These are phyloP conservation scores for Stagonosporopsis cucurbitacearum DNA, from an alignment of 2,329 filamentous ascomycete genomes.

Conservation along the genomic window DNA sequence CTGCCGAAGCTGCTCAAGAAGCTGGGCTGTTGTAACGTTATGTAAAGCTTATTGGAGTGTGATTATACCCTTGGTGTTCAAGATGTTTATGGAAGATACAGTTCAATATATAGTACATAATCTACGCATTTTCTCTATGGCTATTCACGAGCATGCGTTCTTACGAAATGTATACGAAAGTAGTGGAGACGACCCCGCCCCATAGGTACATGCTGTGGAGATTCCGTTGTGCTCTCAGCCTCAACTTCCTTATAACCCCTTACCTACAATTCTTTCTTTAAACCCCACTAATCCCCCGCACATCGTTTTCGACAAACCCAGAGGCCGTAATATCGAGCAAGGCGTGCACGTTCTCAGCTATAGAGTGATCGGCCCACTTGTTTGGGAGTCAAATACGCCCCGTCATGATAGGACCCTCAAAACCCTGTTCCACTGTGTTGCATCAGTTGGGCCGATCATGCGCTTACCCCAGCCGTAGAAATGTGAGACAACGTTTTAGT, in stretches of 20 bases:
- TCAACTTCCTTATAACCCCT: too few species aligned
- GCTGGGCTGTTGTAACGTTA: constrained; percentile 75
- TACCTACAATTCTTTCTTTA: too few species aligned
- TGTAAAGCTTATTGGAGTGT: constrained; percentile 57
- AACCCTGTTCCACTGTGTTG: not conserved
- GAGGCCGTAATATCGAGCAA: not conserved
- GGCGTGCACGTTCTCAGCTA: not conserved
- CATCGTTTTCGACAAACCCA: not conserved
- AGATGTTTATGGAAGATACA: not conserved
- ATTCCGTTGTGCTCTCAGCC: too few species aligned
- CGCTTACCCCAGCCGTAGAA: too few species aligned
- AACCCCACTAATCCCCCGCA: too few species aligned
- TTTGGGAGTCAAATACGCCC: not conserved
- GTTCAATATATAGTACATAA: not conserved
- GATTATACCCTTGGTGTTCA: constrained; percentile 19
- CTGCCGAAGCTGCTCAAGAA: constrained; percentile 67
- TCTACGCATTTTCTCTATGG: too few species aligned
- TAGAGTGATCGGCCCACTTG: not conserved
- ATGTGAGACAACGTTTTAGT: not conserved
- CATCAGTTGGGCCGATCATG: too few species aligned
- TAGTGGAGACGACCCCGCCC: too few species aligned
- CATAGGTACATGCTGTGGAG: too few species aligned
- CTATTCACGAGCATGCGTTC: too few species aligned
- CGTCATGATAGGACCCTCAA: not conserved
- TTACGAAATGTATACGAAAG: too few species aligned